Conservation (phyloP, 768 basidiomycete genomes). For the Hortiboletus flavorubellus region DNA sequence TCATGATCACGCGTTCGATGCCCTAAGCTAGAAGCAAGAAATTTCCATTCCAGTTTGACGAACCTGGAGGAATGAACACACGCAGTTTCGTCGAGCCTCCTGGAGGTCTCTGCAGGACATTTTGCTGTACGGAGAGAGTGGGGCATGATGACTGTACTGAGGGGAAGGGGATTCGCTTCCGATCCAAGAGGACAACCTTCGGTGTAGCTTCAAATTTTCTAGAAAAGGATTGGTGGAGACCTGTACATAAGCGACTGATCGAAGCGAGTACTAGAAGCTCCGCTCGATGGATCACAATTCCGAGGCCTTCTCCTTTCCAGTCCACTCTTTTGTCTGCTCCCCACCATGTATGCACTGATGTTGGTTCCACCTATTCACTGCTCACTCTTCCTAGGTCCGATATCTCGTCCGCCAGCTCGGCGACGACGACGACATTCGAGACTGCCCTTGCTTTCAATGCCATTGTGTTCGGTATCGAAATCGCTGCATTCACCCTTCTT, state of each 20-base stretch:
- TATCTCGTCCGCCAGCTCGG: constrained; percentile 43
- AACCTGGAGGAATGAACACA: not conserved
- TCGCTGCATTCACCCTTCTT: constrained; percentile 77
- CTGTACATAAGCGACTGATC: constrained; percentile 12
- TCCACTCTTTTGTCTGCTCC: constrained; percentile 13
- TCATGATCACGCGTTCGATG: not conserved
- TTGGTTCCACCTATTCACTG: not conserved
- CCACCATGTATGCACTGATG: constrained; percentile 20
- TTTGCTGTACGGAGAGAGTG: not conserved
- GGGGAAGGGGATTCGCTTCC: not conserved
- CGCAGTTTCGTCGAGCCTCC: not conserved
- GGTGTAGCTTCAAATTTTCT: not conserved
- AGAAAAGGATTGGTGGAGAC: constrained; percentile 6
- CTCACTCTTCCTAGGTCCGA: constrained; percentile 34
- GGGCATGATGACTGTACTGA: not conserved
- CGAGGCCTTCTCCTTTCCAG: constrained; percentile 6
- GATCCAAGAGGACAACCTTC: too few relatives aligned
- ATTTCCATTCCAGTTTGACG: constrained; percentile 9
- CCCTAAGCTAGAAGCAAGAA: constrained; percentile 14
- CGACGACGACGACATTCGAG: constrained; percentile 75
- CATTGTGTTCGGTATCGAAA: constrained; percentile 65
- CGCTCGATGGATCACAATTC: not conserved
- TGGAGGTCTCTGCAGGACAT: not conserved
- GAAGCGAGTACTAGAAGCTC: not conserved
- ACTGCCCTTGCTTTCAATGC: constrained; percentile 85